A percentile compares a stretch with the other conserved stretches of the same genome.
These are phyloP conservation scores for Leccinum variicolor DNA, from an alignment of 768 basidiomycete species.

Conservation along the genomic window DNA sequence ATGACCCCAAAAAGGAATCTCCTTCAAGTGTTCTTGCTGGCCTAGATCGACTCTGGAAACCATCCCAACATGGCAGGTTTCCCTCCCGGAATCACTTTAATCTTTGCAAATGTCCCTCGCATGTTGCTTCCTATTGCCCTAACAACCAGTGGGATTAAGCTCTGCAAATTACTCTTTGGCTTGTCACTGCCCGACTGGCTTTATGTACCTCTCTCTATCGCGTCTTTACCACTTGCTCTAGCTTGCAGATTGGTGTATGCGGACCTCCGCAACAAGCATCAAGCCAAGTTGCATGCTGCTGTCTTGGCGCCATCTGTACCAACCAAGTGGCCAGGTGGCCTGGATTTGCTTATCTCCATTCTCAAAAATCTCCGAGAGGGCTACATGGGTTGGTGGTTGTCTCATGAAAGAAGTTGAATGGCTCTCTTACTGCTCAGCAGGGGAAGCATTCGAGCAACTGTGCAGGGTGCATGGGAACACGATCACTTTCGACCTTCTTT, in stretches of 20 bases:
- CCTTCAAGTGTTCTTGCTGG: neutral
- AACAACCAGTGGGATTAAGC: constrained; percentile 5
- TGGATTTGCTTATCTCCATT: constrained; percentile 27
- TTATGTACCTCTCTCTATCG: constrained; percentile 7
- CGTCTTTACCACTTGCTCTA: constrained; percentile 22
- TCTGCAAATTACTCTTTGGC: constrained; percentile 4
- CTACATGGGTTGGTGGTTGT: constrained; percentile 23
- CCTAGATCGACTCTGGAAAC: neutral
- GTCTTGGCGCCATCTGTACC: constrained; percentile 30
- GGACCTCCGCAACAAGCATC: constrained; percentile 4
- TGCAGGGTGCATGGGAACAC: constrained; percentile 29
- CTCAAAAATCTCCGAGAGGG: constrained; percentile 18
- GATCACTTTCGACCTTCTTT: constrained; percentile 34
- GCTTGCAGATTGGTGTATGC: constrained; percentile 6
- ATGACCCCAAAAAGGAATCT: neutral
- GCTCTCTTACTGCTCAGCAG: constrained; percentile 15
- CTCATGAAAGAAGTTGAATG: neutral
- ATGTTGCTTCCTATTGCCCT: constrained; percentile 14
- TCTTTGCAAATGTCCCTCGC: constrained; percentile 21
- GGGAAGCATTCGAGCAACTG: constrained; percentile 24
- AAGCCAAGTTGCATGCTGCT: constrained; percentile 22
- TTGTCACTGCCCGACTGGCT: constrained; percentile 10
- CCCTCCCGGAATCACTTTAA: constrained; percentile 29
- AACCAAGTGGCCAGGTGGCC: constrained; percentile 33
- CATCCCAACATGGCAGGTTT: constrained; percentile 19